Base-by-base conservation (phyloP, 352 stramenopile species). In the Globisporangium okanoganense region DNA sequence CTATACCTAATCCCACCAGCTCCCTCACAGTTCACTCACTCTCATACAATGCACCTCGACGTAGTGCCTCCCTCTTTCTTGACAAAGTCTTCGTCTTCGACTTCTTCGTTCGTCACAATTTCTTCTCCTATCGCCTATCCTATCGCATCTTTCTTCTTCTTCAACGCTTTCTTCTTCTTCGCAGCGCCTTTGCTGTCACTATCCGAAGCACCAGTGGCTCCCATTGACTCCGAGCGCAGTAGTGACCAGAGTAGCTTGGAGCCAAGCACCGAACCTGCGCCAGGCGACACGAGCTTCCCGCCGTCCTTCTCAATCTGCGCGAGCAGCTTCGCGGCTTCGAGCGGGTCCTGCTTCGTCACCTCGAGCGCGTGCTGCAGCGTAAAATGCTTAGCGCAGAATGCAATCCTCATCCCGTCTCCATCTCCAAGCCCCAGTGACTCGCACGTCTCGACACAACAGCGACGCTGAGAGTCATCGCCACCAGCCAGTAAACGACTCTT, bases 351-450 rank as follows among this genome's bases (percentile, higher is more conserved):
- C 40, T 75, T 69, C 25, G 75, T 68, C n/a, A 80, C 57, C 50
- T 87, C 80, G 13, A 92, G 75, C 45, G 80, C 80, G 45, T 84
- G 74, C 55, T 92, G 82, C 8, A 79, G 71, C 25, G 80, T 92
- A 35, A 90, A 78, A 48, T 90, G 83, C 27, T 69, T 56, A 4
- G 56, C 35, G 14, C 81, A 91, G 48, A 85, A 88, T 0, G 70
- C 63, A 38, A 61, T 50, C 48, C 58, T 73, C 8, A 71, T 51
- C 3, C 65, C 57, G 24, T 47, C 40, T 7, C n/a, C 18, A 13
- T n/a, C 47, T 38, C 47, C 47, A 24, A 88, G 59, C 27, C 68
- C 71, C 6, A 62, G 58, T 1, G 45, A 48, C 5, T 54, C 53
- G 53, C 77, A 90, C 14, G 57, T 61, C 20, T 76, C 66, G 14